Evolutionary conservation across 106 monocot species (phyloP).

Genomic region (Dioscorea dumetorum): DNA sequence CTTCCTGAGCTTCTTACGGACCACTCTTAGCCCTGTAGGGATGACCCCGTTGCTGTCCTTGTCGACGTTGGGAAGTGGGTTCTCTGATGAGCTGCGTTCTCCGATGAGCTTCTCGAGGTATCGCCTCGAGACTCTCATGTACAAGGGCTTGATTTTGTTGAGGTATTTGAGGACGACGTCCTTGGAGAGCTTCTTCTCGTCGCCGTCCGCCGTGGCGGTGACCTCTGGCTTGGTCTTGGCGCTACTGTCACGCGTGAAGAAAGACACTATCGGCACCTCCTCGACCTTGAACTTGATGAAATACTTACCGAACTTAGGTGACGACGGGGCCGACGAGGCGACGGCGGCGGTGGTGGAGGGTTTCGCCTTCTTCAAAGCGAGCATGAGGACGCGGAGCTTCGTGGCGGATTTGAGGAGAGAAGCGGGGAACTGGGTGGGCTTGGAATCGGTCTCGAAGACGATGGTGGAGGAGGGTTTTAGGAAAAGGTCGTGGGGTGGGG

Average conservation of each 20-base stretch:
- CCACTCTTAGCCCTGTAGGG: conserved; percentile 25
- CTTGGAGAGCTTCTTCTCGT: conserved; percentile 40
- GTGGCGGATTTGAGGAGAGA: conserved; percentile 64
- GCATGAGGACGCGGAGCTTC: conserved; percentile 59
- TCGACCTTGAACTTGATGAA: conserved; percentile 53
- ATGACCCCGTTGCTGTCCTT: conserved; percentile 12
- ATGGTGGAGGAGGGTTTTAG: conserved; percentile 13
- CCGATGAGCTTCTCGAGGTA: conserved; percentile 30
- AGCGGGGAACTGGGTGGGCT: conserved; percentile 27
- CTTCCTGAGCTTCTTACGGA: conserved; percentile 12
- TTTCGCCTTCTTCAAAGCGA: conserved; percentile 36
- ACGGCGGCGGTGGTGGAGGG: conserved; percentile 3
- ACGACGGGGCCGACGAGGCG: not conserved
- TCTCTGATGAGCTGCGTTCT: not conserved
- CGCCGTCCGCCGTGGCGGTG: conserved; percentile 2
- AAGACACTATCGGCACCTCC: conserved; percentile 41
- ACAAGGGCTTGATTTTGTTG: conserved; percentile 74
- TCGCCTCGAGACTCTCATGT: conserved; percentile 41
- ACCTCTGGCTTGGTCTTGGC: conserved; percentile 1
- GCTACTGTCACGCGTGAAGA: conserved; percentile 53
- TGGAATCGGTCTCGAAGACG: not conserved
- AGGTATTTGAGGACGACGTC: conserved; percentile 65
- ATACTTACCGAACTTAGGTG: conserved; percentile 22
- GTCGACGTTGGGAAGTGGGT: not conserved
- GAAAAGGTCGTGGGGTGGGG: conserved; percentile 31